Evolutionary conservation across 495 filamentous ascomycete genomes (phyloP).

Genomic region (Penicillium coprophilum): DNA sequence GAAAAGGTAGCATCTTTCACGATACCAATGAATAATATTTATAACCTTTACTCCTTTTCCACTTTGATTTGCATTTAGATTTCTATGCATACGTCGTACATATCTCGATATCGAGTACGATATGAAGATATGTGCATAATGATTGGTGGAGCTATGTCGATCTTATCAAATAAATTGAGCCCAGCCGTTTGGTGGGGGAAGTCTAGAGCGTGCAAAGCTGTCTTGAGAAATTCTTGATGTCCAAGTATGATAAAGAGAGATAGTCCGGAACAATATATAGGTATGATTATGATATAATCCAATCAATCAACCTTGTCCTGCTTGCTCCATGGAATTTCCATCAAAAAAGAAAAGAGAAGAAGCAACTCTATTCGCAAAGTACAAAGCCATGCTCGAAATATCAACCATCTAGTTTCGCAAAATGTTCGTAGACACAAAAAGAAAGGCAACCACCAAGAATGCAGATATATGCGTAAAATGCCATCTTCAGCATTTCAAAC

Average conservation of each 20-base stretch:
- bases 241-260: neutral
- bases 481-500: constrained; percentile 4
- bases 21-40: constrained; percentile 35
- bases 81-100: neutral
- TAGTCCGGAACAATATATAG: neutral
- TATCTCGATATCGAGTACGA: neutral
- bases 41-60: neutral
- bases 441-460: neutral
- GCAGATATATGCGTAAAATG: neutral
- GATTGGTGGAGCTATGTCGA: constrained; percentile 8
- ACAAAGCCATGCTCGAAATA: neutral
- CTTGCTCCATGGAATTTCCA: no score
- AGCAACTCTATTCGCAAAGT: neutral
- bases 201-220: neutral
- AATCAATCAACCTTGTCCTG: no score
- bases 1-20: constrained; percentile 26
- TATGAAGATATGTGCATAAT: neutral
- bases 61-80: neutral
- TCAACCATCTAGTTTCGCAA: neutral
- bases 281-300: no score
- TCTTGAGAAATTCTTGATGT: neutral
- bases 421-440: neutral
- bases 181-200: neutral
- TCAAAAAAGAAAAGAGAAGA: neutral
- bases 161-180: neutral